Evolutionary conservation across 116 monocot species (phyloP).

Genomic region (Zostera marina): DNA sequence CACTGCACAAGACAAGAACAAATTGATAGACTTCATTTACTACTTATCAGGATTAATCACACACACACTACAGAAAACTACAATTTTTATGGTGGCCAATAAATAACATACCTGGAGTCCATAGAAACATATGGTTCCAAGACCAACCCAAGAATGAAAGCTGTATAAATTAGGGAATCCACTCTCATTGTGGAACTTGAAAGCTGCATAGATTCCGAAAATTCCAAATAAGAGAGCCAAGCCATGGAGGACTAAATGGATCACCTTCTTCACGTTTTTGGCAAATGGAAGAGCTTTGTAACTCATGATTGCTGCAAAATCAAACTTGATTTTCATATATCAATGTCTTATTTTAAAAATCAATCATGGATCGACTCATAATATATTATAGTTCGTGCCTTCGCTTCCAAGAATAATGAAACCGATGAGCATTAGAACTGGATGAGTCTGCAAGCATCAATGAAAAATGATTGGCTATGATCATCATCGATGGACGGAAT

Average conservation of each 20-base stretch:
- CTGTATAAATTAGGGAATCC: conserved; percentile 88
- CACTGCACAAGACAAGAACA: conserved; percentile 65
- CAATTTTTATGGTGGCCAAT: too few relatives aligned
- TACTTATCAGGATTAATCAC: too few relatives aligned
- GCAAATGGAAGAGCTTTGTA: conserved; percentile 66
- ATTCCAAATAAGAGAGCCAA: conserved; percentile 66
- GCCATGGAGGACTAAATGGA: conserved; percentile 76
- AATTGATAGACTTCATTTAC: too few relatives aligned
- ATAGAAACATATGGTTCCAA: conserved; percentile 67
- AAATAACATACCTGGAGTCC: conserved; percentile 75
- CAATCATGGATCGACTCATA: too few relatives aligned
- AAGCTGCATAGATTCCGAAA: conserved; percentile 78
- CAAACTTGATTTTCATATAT: too few relatives aligned
- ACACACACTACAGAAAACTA: too few relatives aligned
- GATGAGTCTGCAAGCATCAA: conserved; percentile 56
- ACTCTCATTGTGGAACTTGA: conserved; percentile 92
- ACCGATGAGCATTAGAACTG: conserved; percentile 93
- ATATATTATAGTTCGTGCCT: too few relatives aligned
- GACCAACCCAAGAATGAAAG: conserved; percentile 92
- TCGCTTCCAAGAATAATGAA: conserved; percentile 81
- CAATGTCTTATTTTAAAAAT: too few relatives aligned
- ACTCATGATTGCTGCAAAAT: conserved; percentile 77
- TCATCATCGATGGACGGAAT: too few relatives aligned
- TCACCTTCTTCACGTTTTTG: conserved; percentile 54
- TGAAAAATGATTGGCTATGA: too few relatives aligned